phyloP scores from a whole-genome alignment of 2,329 filamentous ascomycete genomes.

The Aureobasidium musti region DNA sequence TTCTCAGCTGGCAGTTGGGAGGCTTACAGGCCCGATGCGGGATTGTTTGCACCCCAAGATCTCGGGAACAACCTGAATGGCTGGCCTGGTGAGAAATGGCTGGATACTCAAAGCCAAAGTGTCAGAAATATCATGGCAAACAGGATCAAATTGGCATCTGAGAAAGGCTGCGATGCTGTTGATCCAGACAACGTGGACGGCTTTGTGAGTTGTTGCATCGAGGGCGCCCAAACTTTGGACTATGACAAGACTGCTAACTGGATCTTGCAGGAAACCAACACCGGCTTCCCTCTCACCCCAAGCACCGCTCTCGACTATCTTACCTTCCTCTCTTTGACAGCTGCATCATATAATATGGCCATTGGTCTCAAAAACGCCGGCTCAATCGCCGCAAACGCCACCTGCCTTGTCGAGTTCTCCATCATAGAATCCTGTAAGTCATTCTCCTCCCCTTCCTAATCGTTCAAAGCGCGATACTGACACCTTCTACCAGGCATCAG shows the following conservation, averaged over 20 bases:
- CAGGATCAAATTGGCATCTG: conserved; percentile 60
- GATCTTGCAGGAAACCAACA: conserved; percentile 52
- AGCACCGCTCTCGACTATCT: conserved; percentile 61
- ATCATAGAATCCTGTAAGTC: conserved; percentile 67
- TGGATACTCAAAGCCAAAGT: conserved; percentile 58
- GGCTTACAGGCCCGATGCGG: conserved; percentile 60
- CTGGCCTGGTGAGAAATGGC: conserved; percentile 69
- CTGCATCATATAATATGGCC: conserved; percentile 58
- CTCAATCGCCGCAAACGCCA: conserved; percentile 57
- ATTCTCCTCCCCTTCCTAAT: too few relatives aligned
- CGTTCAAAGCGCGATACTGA: background rate
- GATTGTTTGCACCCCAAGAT: conserved; percentile 57
- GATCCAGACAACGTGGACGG: conserved; percentile 40
- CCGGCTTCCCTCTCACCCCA: conserved; percentile 61
- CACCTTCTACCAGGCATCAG: conserved; percentile 42
- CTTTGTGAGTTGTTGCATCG: conserved; percentile 23
- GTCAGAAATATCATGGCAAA: conserved; percentile 66
- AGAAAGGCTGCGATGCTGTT: conserved; percentile 45
- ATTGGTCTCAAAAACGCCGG: conserved; percentile 70
- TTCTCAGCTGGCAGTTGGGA: conserved; percentile 73
- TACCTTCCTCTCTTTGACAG: conserved; percentile 59
- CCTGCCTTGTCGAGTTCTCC: conserved; percentile 61
- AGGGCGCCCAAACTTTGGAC: too few relatives aligned
- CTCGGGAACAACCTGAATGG: conserved; percentile 61
- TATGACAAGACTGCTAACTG: too few relatives aligned